Evolutionary conservation across 768 basidiomycete genomes (phyloP), one percentile per base, ranked within the genome.

Genomic region (Leccinellum albellum): DNA sequence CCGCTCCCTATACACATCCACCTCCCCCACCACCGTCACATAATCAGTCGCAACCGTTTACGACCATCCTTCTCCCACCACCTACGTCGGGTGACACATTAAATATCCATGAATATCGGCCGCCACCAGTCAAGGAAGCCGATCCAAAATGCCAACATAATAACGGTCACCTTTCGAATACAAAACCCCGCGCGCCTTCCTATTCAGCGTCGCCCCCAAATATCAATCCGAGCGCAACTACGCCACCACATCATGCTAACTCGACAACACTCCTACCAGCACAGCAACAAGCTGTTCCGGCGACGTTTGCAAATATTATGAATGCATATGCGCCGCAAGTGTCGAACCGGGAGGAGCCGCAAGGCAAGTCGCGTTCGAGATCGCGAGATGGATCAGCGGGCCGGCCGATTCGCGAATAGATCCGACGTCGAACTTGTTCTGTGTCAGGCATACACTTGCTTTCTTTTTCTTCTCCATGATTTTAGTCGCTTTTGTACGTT

Each of bases 301-400:
- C 84, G 26, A 80, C 84, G 53, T 82, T 87, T 66, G 87, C 84
- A 32, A 83, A 80, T 57, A 86, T 88, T 60, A 83, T 88, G 85
- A 82, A 85, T 62, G 85, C 85, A n/a, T 87, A 86, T 67, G 78
- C 83, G 9, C 67, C 74, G 1, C 68, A 70, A 29, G 59, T 63
- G 17, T 59, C 66, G 20, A 56, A 35, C 12, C 66, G 62, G 17
- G 70, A 62, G 9, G 64, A 67, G 15, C 59, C 69, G 7, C 64
- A 65, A 9, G 60, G 57, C 17, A 67, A 63, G 29, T 68, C 68
- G 15, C 70, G 66, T 50, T 64, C 70, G 8, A 64, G 61, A 7
- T 67, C 69, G 29, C 65, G 71, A 51, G 71, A 72, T 2, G 53
- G 65, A 45, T 53, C 59, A 51, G 62, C 54, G 45, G 54, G 63